phyloP scores from a whole-genome alignment of 2,329 filamentous ascomycete species.

The Xylaria sp. region DNA sequence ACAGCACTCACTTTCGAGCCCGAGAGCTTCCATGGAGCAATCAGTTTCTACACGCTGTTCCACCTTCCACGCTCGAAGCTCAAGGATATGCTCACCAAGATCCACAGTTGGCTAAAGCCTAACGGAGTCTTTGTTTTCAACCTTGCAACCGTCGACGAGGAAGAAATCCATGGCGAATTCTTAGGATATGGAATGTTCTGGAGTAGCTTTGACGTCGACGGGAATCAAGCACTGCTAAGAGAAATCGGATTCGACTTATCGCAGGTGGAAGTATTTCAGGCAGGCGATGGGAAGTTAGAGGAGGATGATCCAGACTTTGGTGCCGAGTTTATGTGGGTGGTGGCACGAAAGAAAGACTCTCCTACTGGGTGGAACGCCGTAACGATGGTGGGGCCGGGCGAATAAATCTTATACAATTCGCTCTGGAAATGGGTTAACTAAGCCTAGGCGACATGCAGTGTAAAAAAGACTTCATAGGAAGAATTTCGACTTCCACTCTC shows the following conservation, averaged over 20 bases:
- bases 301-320: constrained; percentile 7
- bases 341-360: constrained; percentile 4
- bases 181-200: constrained; percentile 10
- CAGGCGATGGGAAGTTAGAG: constrained; percentile 4
- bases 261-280: not conserved
- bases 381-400: not conserved
- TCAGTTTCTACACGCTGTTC: constrained; percentile 6
- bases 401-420: not conserved
- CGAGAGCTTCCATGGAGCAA: constrained; percentile 4
- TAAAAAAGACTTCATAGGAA: too few relatives aligned
- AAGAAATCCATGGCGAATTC: constrained; percentile 9
- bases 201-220: constrained; percentile 7
- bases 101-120: constrained; percentile 2
- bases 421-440: not conserved
- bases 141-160: constrained; percentile 3
- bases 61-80: constrained; percentile 6
- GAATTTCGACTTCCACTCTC: too few relatives aligned
- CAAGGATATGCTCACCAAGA: constrained; percentile 8
- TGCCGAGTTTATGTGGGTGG: constrained; percentile 8
- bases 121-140: constrained; percentile 3
- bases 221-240: not conserved
- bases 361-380: not conserved
- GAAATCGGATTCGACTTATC: not conserved
- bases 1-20: constrained; percentile 3
- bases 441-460: too few relatives aligned